Base-by-base conservation (phyloP, 139 green algal genomes). In the Nannochloris sp. region DNA sequence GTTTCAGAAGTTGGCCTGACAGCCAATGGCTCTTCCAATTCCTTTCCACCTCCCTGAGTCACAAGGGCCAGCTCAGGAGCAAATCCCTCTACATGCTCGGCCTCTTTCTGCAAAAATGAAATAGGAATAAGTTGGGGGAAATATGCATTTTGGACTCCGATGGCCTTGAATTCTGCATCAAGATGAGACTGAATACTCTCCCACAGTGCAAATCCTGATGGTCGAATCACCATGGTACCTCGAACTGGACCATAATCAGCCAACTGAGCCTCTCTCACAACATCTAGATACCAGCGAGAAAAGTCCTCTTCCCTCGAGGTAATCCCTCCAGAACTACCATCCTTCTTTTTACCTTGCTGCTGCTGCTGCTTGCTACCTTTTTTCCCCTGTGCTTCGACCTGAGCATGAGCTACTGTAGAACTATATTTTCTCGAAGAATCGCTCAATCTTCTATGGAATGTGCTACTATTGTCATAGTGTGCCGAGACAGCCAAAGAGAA, bases 41-140 rank as follows among this genome's bases (percentile, higher is more conserved):
- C 91, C 83, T 96, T 95, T 64, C 89, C 89, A 27, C 89, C 89
- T 75, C 87, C 94, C 63, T 94, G 86, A 19, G 94, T 99, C 8
- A 99, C 94, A 1, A 99, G 64, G 2, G 93, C 93, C 49, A 99
- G 84, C 85, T 99, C 94, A 15, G 94, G 94, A 1, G 88, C 85
- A 83, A 99, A 99, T n/a, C 94, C 94, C 70, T 98, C 94, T 60
- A 99, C 90, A 65, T 99, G 94, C 61, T 86, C 76, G n/a, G 92
- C 88, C 79, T 99, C 94, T 73, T 97, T 98, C 18, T 86, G 74
- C 51, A 99, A 92, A 85, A 99, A 99, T 18, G 82, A 94, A 57
- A 89, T 83, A 4, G 94, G 94, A 57, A 99, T 99, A 66, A 99
- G 87, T 80, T 96, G 87, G 8, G 93, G 93, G 72, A 98, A 98